These are phyloP conservation scores for Salix viminalis DNA, from an alignment of 345 rosid species.

Conservation along the genomic window DNA sequence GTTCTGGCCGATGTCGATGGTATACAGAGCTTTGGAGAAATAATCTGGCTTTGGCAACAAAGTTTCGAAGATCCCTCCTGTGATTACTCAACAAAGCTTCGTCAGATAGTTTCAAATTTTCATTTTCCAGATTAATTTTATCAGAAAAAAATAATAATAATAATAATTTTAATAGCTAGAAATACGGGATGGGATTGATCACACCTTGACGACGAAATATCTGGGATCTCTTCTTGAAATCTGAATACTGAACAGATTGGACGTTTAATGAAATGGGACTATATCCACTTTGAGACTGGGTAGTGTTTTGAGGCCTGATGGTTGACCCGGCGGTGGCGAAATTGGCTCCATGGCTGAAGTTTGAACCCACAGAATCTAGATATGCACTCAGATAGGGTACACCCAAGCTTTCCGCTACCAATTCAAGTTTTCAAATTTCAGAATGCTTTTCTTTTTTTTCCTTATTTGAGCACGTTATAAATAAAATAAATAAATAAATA, in stretches of 20 bases:
- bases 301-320: slow-evolving; percentile 53
- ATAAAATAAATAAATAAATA: too few species aligned
- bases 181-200: background rate
- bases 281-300: slow-evolving; percentile 50
- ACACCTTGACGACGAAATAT: slow-evolving; percentile 51
- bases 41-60: slow-evolving; percentile 47
- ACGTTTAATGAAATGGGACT: slow-evolving; percentile 71
- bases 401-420: slow-evolving; percentile 47
- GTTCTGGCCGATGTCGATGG: slow-evolving; percentile 67
- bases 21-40: slow-evolving; percentile 48
- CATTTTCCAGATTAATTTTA: too few species aligned
- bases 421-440: background rate
- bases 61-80: slow-evolving; percentile 4
- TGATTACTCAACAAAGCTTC: background rate
- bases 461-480: too few species aligned
- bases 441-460: background rate
- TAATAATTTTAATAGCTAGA: too few species aligned
- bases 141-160: too few species aligned
- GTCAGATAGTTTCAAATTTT: too few species aligned
- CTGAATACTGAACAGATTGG: slow-evolving; percentile 54
- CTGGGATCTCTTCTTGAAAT: slow-evolving; percentile 45
- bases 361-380: slow-evolving; percentile 60
- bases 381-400: slow-evolving; percentile 53
- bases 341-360: slow-evolving; percentile 77
- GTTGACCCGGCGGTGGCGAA: slow-evolving; percentile 83